Evolutionary conservation across 352 stramenopile species (phyloP), one percentile per base, ranked within the genome.

Genomic region (Globisporangium spiculum): DNA sequence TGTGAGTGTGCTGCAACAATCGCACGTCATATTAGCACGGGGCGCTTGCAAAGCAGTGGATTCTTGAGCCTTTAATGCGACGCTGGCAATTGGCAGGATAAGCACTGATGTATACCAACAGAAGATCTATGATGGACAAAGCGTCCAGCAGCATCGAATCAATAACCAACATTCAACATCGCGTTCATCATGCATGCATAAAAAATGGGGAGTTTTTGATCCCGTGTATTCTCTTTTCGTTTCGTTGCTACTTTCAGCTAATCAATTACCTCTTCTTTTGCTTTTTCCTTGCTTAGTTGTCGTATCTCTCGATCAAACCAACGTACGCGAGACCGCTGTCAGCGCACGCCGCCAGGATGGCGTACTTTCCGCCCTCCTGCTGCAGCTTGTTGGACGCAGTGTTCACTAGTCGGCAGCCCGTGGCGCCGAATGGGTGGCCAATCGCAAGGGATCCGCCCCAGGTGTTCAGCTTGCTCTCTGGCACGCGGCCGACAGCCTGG

Each of bases 401-500:
- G 67, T 97, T 99, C 36, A 99, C 93, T 74, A 99, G 86, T 80
- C 97, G 84, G 63, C 80, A 85, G 69, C 97, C 97, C 7, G 97
- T 99, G 46, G 97, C 97, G 56, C 97, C 97, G 77, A 99, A 99
- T 46, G 97, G 97, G 80, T 99, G 97, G 55, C 97, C 97, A 50
- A 99, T 76, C 58, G 96, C 80, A 16, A 99, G 87, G 18, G 93
- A 99, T 6, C 97, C 97, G 60, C 97, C 97, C 82, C 98, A 98
- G 67, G 92, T 98, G 84, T 99, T 99, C 67, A 99, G 87, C 81
- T 99, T 99, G 67, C 92, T 88, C 58, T 95, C 87, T 60, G 95
- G 83, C 22, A 99, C 82, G 48, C 89, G 83, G 41, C 97, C 97
- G 12, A 99, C 86, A 38, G 88, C 73, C 83, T 94, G 68, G 57